Conservation (phyloP, 495 filamentous ascomycete species). For the Glutinoglossum americanum region DNA sequence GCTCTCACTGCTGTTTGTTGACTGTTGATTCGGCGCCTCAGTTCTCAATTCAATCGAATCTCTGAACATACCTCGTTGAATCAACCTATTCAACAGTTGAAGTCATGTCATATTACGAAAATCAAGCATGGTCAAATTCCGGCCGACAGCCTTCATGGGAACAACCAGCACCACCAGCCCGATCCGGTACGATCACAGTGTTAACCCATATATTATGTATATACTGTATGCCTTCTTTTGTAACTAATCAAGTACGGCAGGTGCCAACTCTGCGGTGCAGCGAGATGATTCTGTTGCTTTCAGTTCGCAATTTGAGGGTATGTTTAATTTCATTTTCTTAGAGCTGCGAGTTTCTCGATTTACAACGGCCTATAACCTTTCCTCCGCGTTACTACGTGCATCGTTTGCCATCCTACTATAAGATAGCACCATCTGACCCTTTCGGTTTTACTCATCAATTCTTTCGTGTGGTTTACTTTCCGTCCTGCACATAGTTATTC, state of each 20-base stretch:
- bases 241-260: slow-evolving; percentile 18
- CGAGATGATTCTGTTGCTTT: slow-evolving; percentile 63
- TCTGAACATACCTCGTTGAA: neutral
- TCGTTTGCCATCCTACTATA: neutral
- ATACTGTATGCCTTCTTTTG: slow-evolving; percentile 3
- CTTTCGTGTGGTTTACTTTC: neutral
- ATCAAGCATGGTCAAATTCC: slow-evolving; percentile 50
- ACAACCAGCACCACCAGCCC: slow-evolving; percentile 64
- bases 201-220: slow-evolving; percentile 14
- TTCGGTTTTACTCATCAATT: neutral
- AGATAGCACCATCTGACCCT: neutral
- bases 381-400: neutral
- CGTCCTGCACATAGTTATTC: slow-evolving; percentile 7
- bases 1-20: neutral
- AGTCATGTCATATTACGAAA: slow-evolving; percentile 80
- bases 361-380: neutral
- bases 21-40: neutral
- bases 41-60: neutral
- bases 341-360: neutral
- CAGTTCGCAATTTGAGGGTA: slow-evolving; percentile 81
- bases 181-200: slow-evolving; percentile 43
- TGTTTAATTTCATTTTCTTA: slow-evolving; percentile 11
- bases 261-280: slow-evolving; percentile 55
- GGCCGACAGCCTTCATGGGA: slow-evolving; percentile 57
- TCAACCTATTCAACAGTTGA: neutral